A percentile compares a stretch with the other conserved stretches of the same genome.
These are phyloP conservation scores for Chaetomium olivaceum DNA, from an alignment of 2,329 filamentous ascomycete genomes.

Conservation along the genomic window DNA sequence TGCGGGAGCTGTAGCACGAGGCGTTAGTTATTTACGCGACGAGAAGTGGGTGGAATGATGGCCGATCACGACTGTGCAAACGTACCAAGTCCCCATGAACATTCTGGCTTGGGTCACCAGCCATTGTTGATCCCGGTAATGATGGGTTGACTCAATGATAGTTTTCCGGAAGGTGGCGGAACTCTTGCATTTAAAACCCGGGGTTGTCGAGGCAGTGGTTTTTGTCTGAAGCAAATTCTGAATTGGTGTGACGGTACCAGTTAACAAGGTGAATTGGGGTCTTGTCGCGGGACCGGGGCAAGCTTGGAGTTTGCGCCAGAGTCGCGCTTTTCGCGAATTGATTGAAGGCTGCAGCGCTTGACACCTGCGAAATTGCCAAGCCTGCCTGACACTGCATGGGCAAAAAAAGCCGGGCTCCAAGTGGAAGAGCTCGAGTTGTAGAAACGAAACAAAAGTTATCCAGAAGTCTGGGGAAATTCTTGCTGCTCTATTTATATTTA, in stretches of 20 bases:
- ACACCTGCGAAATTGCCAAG: not conserved
- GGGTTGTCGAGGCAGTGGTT: not conserved
- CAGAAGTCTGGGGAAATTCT: too few species aligned
- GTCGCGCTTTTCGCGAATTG: slow-evolving; percentile 28
- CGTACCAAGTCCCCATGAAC: slow-evolving; percentile 40
- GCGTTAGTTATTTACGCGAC: slow-evolving; percentile 17
- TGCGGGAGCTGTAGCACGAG: slow-evolving; percentile 67
- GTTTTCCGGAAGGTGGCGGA: not conserved
- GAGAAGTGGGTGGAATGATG: not conserved
- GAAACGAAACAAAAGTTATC: too few species aligned
- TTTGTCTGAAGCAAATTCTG: not conserved
- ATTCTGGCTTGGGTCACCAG: slow-evolving; percentile 39
- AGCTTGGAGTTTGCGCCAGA: slow-evolving; percentile 17
- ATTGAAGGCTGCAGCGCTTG: not conserved
- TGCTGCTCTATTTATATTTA: too few species aligned
- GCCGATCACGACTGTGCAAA: not conserved
- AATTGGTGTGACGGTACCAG: not conserved
- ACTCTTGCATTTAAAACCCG: not conserved
- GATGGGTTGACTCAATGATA: slow-evolving; percentile 4
- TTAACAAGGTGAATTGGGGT: slow-evolving; percentile 4
- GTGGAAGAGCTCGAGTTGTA: too few species aligned
- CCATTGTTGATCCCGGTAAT: slow-evolving; percentile 23
- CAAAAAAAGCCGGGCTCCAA: too few species aligned
- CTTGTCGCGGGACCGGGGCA: slow-evolving; percentile 15
- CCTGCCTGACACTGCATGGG: too few species aligned